These are phyloP conservation scores for Backusella liffmaniae DNA, from an alignment of 192 early-diverging fungal species.

Conservation along the genomic window DNA sequence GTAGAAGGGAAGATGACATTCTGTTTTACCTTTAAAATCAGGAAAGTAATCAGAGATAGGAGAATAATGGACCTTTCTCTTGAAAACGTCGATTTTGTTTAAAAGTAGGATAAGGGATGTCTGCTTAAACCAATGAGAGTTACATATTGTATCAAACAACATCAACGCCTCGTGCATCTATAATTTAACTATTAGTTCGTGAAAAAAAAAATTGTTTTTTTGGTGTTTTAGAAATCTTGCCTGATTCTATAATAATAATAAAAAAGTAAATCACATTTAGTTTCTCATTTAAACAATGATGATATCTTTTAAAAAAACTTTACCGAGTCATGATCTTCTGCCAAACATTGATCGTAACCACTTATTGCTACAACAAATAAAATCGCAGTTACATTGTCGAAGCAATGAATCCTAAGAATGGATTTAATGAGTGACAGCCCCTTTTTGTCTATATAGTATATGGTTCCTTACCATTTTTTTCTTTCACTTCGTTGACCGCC, in stretches of 20 bases:
- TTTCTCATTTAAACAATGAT: neutral
- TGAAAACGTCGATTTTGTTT: slow-evolving; percentile 65
- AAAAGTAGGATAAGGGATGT: slow-evolving; percentile 62
- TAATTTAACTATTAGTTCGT: neutral
- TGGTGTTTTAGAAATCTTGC: slow-evolving; percentile 9
- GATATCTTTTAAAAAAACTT: slow-evolving; percentile 13
- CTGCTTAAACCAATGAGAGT: slow-evolving; percentile 58
- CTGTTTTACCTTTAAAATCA: slow-evolving; percentile 49
- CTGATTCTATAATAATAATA: slow-evolving; percentile 18
- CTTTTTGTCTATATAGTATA: neutral
- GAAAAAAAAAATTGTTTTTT: neutral
- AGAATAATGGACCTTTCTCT: slow-evolving; percentile 46
- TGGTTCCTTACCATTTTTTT: slow-evolving; percentile 77
- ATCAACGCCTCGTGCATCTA: slow-evolving; percentile 60
- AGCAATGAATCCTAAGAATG: slow-evolving; percentile 37
- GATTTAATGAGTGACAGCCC: no score
- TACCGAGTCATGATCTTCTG: slow-evolving; percentile 50
- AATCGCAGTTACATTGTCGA: slow-evolving; percentile 57
- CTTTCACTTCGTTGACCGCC: slow-evolving; percentile 97
- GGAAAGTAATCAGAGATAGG: slow-evolving; percentile 51
- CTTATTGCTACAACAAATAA: slow-evolving; percentile 60
- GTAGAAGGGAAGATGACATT: no score
- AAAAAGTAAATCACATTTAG: neutral
- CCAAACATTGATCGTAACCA: slow-evolving; percentile 58
- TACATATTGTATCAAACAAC: slow-evolving; percentile 61